Evolutionary conservation across 2,329 filamentous ascomycete genomes (phyloP).

Genomic region (Orbilia blumenaviensis): DNA sequence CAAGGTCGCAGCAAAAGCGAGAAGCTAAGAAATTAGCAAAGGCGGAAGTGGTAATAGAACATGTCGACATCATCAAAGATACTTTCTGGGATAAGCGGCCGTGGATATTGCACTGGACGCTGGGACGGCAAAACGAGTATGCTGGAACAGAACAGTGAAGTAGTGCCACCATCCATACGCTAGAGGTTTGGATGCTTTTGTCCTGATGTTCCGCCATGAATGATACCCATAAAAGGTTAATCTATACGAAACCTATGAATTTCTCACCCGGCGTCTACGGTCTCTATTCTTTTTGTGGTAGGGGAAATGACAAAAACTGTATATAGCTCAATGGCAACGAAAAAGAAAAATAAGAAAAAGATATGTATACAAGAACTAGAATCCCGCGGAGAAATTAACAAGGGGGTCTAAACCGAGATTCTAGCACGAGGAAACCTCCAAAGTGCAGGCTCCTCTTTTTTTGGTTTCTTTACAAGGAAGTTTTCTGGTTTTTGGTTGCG

Average conservation of each 20-base stretch:
- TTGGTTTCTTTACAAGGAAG: slow-evolving; percentile 53
- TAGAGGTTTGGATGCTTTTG: too few relatives aligned
- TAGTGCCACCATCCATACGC: too few relatives aligned
- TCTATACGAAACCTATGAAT: neutral
- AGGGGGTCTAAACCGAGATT: slow-evolving; percentile 51
- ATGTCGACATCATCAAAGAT: slow-evolving; percentile 93
- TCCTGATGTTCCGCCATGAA: neutral
- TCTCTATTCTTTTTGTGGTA: neutral
- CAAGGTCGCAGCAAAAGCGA: slow-evolving; percentile 81
- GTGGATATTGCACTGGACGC: slow-evolving; percentile 73
- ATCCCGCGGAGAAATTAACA: slow-evolving; percentile 49
- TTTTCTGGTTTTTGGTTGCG: slow-evolving; percentile 14
- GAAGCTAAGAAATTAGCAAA: slow-evolving; percentile 82
- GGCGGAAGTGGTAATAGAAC: slow-evolving; percentile 80
- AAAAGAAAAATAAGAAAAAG: slow-evolving; percentile 23
- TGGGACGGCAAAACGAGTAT: slow-evolving; percentile 47
- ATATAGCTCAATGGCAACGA: slow-evolving; percentile 41
- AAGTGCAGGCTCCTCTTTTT: slow-evolving; percentile 27
- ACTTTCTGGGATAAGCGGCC: slow-evolving; percentile 90
- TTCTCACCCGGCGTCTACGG: neutral
- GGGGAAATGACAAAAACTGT: slow-evolving; percentile 24
- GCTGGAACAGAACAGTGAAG: slow-evolving; percentile 38
- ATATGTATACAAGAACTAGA: slow-evolving; percentile 53
- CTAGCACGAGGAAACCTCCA: slow-evolving; percentile 5
- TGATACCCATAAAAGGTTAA: slow-evolving; percentile 9